These are phyloP conservation scores for Penicillium samsonianum DNA, from an alignment of 495 filamentous ascomycete species.

Conservation along the genomic window DNA sequence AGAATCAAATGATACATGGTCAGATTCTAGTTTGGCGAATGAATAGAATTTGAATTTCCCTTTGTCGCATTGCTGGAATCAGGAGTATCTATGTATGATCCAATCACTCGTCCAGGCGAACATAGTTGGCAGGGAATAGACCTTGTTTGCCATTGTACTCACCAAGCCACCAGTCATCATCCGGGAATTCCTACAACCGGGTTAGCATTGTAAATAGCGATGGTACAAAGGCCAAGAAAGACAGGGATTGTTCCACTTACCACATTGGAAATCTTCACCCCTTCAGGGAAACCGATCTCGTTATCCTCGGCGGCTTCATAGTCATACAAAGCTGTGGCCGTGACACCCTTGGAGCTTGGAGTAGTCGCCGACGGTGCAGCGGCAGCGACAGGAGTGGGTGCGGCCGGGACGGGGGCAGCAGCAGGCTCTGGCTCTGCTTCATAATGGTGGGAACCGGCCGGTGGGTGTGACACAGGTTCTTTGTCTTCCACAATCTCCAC, in stretches of 20 bases:
- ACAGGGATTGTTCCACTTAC: slow-evolving; percentile 46
- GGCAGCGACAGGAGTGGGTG: slow-evolving; percentile 5
- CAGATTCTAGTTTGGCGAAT: not conserved
- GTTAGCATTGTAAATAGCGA: slow-evolving; percentile 12
- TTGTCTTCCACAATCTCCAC: slow-evolving; percentile 77
- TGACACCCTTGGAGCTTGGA: slow-evolving; percentile 47
- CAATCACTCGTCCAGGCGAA: slow-evolving; percentile 61
- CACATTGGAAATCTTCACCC: slow-evolving; percentile 67
- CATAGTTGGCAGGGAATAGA: slow-evolving; percentile 91
- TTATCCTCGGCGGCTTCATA: slow-evolving; percentile 98
- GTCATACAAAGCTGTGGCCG: slow-evolving; percentile 87
- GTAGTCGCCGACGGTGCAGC: slow-evolving; percentile 21
- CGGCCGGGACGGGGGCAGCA: slow-evolving; percentile 4
- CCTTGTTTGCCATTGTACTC: slow-evolving; percentile 76
- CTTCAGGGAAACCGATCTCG: slow-evolving; percentile 91
- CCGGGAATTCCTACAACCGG: slow-evolving; percentile 79
- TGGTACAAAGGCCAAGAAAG: not conserved
- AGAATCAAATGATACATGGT: not conserved
- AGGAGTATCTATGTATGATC: not conserved
- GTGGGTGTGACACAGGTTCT: slow-evolving; percentile 36
- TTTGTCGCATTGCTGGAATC: not conserved
- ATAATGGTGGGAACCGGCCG: slow-evolving; percentile 28
- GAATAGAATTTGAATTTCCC: not conserved
- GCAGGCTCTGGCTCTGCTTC: slow-evolving; percentile 18
- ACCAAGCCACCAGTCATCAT: slow-evolving; percentile 98